A percentile compares a stretch with the other conserved stretches of the same genome.
Conservation (phyloP, 2,329 filamentous ascomycete species). For the Xylaria sp. region DNA sequence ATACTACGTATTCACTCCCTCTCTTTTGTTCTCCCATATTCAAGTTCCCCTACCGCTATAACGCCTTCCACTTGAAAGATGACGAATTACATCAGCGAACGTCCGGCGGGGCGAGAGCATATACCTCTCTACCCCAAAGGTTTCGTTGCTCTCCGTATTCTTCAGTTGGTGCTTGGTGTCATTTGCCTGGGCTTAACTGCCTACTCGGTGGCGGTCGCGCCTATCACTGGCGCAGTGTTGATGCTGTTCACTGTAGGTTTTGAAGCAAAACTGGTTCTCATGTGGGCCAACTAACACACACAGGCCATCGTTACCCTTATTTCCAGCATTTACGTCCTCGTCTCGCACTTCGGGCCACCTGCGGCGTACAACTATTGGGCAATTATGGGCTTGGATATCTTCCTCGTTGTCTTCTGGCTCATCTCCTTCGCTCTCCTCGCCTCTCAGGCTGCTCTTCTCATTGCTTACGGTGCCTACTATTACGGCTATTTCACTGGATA, state of each 20-base stretch:
- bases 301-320: constrained; percentile 53
- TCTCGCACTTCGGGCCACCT: constrained; percentile 49
- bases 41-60: not conserved
- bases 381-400: constrained; percentile 56
- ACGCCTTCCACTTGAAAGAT: constrained; percentile 16
- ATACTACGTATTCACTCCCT: not conserved
- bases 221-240: constrained; percentile 36
- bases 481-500: constrained; percentile 36
- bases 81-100: constrained; percentile 40
- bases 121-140: constrained; percentile 52
- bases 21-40: not conserved
- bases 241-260: constrained; percentile 49
- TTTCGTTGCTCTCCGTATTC: constrained; percentile 51
- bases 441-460: constrained; percentile 40
- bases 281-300: not conserved
- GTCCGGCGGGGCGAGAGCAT: constrained; percentile 50
- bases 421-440: constrained; percentile 50
- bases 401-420: constrained; percentile 60
- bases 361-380: constrained; percentile 60
- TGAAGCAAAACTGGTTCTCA: not conserved
- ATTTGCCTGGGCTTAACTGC: constrained; percentile 54
- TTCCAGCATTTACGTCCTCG: constrained; percentile 52
- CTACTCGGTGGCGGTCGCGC: constrained; percentile 47
- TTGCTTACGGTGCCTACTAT: constrained; percentile 34
- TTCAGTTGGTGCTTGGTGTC: constrained; percentile 54